Conservation (phyloP, 2,329 filamentous ascomycete species). For the Epichloe elymi region DNA sequence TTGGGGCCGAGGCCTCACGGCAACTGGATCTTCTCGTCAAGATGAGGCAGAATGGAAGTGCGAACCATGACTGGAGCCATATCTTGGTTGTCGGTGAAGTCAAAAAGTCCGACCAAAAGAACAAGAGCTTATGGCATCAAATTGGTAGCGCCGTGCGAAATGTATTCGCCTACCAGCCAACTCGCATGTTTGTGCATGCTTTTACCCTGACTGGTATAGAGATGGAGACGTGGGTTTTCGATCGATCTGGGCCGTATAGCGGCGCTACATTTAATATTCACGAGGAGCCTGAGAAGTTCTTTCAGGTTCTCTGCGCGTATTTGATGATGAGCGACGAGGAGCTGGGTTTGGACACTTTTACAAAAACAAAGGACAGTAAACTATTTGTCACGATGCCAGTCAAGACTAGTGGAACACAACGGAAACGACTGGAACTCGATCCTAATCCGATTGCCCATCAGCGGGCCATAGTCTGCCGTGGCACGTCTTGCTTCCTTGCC, state of each 20-base stretch:
- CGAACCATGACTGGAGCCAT: background rate
- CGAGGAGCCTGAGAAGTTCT: background rate
- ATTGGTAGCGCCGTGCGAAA: conserved; percentile 3
- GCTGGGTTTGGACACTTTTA: conserved; percentile 6
- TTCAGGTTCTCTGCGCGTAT: conserved; percentile 2
- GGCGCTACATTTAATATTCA: conserved; percentile 2
- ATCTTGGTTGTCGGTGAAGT: background rate
- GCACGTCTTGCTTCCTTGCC: background rate
- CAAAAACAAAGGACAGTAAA: background rate
- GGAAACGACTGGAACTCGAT: background rate
- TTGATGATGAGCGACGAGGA: conserved; percentile 5
- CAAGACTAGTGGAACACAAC: background rate
- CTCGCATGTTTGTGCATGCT: background rate
- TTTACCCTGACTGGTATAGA: background rate
- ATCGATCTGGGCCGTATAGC: conserved; percentile 4
- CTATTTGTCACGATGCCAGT: background rate
- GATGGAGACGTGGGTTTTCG: conserved; percentile 5
- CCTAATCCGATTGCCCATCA: background rate
- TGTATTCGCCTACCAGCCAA: conserved; percentile 1
- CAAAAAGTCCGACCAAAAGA: conserved; percentile 1
- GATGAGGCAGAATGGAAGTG: background rate
- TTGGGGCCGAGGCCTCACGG: background rate
- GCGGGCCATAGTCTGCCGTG: background rate
- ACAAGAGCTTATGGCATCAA: conserved; percentile 1
- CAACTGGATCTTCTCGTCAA: background rate